Base-by-base conservation (phyloP, 371 early-diverging fungal species). In the Zopfochytrium polystomum region DNA sequence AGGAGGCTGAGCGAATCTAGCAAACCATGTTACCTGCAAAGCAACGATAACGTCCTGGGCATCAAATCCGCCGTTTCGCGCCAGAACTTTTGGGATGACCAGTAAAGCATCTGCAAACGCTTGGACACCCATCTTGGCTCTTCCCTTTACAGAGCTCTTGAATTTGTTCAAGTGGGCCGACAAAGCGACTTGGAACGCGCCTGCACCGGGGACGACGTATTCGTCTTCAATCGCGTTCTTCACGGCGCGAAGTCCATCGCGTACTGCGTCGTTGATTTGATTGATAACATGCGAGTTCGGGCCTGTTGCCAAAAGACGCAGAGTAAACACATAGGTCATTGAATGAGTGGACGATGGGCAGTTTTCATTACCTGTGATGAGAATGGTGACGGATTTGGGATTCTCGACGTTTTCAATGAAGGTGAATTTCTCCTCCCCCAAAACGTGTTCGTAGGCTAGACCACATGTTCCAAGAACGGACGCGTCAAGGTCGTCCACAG, bases 391-490 rank as follows among this genome's bases (percentile, higher is more conserved):
- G 53, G 95, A 91, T 2, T 35, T 45, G 32, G 98, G 95, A 68
- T 90, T 87, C 72, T 87, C 80, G 69, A 95, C 95, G 64, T 98
- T 98, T 80, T 99, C 99, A 52, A 99, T 85, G 77, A 99, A 99
- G 7, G 99, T 99, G 76, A 89, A 99, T 83, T 99, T 99, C 59
- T 99, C 96, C 79, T 99, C 99, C 48, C 98, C 98, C 52, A 99
- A 76, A 27, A 87, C 89, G 65, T 99, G 93, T 76, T 99, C 99
- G 75, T 95, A 93, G 25, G 98, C 93, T 43, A 85, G 78, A 42
- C 96, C 95, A 34, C 99, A 96, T 75, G 87, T 88, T 35, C 99
- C 99, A 49, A 99, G 82, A 4, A 90, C 83, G 22, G 88, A 87
- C 27, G 85, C 84, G 5, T 86, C 83, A 58, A 99, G 80, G 68